A percentile compares a stretch with the other conserved stretches of the same genome.
phyloP scores from a whole-genome alignment of 345 rosid genomes.

The Cochlearia excelsa region DNA sequence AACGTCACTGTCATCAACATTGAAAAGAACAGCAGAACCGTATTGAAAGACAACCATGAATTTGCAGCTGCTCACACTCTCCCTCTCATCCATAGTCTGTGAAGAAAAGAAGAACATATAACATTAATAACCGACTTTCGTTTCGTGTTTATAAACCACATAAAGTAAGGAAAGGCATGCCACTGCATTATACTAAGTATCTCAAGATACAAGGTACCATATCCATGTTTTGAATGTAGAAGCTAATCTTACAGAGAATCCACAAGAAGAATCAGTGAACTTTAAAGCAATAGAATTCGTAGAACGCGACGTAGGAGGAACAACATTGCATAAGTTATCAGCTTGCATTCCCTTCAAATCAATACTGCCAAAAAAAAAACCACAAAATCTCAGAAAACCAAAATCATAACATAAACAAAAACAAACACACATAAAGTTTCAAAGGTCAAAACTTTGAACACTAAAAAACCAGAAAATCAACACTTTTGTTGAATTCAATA shows the following conservation, averaged over 20 bases:
- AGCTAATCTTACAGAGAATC: slow-evolving; percentile 59
- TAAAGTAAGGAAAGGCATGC: slow-evolving; percentile 6
- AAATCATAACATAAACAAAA: slow-evolving; percentile 38
- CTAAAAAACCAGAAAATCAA: background rate
- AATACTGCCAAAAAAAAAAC: slow-evolving; percentile 79
- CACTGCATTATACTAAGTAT: background rate
- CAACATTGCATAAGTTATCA: slow-evolving; percentile 71
- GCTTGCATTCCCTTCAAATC: slow-evolving; percentile 95
- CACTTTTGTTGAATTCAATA: background rate
- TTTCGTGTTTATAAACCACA: background rate
- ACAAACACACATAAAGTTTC: slow-evolving; percentile 10
- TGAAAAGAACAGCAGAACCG: slow-evolving; percentile 90
- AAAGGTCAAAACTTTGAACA: background rate
- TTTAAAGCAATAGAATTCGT: slow-evolving; percentile 83
- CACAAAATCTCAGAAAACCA: slow-evolving; percentile 62
- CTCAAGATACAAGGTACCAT: background rate
- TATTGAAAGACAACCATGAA: slow-evolving; percentile 90
- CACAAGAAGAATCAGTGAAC: slow-evolving; percentile 56
- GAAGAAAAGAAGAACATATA: slow-evolving; percentile 10
- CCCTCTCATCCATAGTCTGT: slow-evolving; percentile 51
- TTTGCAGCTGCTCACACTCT: slow-evolving; percentile 42
- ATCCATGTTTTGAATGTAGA: too few species aligned
- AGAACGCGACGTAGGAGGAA: slow-evolving; percentile 87
- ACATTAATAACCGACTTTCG: slow-evolving; percentile 10
- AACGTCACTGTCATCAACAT: slow-evolving; percentile 65